Evolutionary conservation across 2,329 filamentous ascomycete genomes (phyloP), one percentile per base, ranked within the genome.

Genomic region (Fusarium chuoi): DNA sequence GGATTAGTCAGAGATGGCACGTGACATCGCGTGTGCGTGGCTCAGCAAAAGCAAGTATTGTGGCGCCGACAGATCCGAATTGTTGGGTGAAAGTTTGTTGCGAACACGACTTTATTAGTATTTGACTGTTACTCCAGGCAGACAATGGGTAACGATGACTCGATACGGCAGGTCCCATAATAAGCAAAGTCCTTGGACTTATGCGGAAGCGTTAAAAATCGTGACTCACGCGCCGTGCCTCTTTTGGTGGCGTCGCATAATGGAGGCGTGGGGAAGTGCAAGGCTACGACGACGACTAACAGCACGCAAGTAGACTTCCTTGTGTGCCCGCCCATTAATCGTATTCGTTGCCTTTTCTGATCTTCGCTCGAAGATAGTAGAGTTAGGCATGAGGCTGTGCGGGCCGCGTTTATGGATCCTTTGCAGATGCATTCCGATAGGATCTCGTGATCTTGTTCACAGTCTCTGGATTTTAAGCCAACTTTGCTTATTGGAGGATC

Each of bases 1-100:
- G 58, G 65, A 79, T 82, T 81, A 82, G 80, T 82, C 78, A 80
- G 71, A 35, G 11, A 3, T 1, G 1, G 14, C 79, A 81, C 80
- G 80, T 82, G 80, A 79, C 44, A 49, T 45, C 71, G 71, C 63
- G 71, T 59, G 18, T 75, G 66, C 56, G 65, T 77, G 72, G 77
- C 70, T 70, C 28, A 70, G 67, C 73, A 63, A 63, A 68, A 57
- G 39, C 49, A 36, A 55, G 54, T 57, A 57, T 52, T 71, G 76
- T 77, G 76, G 76, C 74, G 64, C 73, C 73, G 76, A 70, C 55
- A 62, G 61, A 65, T 75, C 73, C 74, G 75, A 72, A 64, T 65
- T 62, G 62, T 71, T 22, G 35, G 68, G 44, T 58, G 46, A 49
- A 57, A 57, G 30, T 49, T 42, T 51, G 52, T 46, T 59, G 67